Percentiles rank a stretch among this genome's conserved stretches.
phyloP scores from a whole-genome alignment of 225 moss, liverwort and hornwort genomes.

The Anthoceros angustus region DNA sequence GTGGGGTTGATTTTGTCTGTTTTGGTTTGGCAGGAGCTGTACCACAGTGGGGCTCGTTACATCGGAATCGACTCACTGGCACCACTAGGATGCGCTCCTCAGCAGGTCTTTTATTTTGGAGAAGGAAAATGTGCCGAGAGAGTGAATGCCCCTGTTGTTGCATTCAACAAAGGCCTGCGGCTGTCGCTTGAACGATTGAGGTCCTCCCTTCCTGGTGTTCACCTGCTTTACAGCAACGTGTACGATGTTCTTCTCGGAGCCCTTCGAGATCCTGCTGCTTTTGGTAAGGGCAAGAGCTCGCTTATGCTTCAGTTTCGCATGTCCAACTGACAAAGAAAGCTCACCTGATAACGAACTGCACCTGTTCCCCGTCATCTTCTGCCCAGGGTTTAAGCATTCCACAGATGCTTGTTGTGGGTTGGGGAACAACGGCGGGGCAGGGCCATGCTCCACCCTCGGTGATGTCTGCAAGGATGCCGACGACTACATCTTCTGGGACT shows the following conservation, averaged over 20 bases:
- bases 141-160: slow-evolving; percentile 22
- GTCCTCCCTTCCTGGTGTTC: slow-evolving; percentile 22
- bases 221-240: slow-evolving; percentile 34
- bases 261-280: slow-evolving; percentile 19
- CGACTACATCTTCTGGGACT: slow-evolving; percentile 68
- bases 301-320: background rate
- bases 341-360: background rate
- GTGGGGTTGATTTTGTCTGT: slow-evolving; percentile 2
- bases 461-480: slow-evolving; percentile 29
- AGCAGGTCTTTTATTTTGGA: slow-evolving; percentile 33
- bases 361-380: background rate
- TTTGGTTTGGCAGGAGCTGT: slow-evolving; percentile 23
- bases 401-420: slow-evolving; percentile 46
- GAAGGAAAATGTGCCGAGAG: slow-evolving; percentile 35
- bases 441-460: slow-evolving; percentile 26
- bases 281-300: slow-evolving; percentile 21
- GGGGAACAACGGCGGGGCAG: slow-evolving; percentile 36
- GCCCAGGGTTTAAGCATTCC: slow-evolving; percentile 33
- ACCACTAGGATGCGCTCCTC: slow-evolving; percentile 60
- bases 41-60: slow-evolving; percentile 37
- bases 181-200: slow-evolving; percentile 24
- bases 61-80: slow-evolving; percentile 29
- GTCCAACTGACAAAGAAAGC: background rate
- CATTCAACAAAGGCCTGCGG: slow-evolving; percentile 34
- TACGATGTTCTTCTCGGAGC: slow-evolving; percentile 25